phyloP scores from a whole-genome alignment of 2,329 filamentous ascomycete species.

The Pyrenophora graminea region DNA sequence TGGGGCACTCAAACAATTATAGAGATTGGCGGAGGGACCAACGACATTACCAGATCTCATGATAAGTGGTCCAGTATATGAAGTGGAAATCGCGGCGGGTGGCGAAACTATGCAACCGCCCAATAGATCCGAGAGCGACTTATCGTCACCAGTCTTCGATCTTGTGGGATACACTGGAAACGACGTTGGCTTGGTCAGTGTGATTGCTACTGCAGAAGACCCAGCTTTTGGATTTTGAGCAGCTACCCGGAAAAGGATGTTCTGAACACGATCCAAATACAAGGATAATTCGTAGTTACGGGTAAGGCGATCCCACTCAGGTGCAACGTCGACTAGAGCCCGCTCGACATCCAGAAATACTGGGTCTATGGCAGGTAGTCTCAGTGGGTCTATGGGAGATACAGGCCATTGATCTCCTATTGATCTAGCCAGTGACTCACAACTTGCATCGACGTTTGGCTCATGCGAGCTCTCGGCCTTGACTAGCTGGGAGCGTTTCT shows the following conservation, averaged over 20 bases:
- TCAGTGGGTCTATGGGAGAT: conserved; percentile 35
- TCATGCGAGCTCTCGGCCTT: conserved; percentile 31
- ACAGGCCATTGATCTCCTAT: conserved; percentile 49
- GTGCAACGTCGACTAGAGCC: conserved; percentile 49
- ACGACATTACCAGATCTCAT: background rate
- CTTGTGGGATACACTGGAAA: background rate
- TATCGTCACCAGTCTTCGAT: conserved; percentile 2
- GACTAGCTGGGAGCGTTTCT: conserved; percentile 31
- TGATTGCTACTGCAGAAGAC: background rate
- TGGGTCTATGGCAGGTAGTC: conserved; percentile 31
- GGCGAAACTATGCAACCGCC: too few species aligned
- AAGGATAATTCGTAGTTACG: conserved; percentile 54
- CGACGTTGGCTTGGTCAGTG: background rate
- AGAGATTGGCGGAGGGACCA: background rate
- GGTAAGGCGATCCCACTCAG: conserved; percentile 56
- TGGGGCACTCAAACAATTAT: background rate
- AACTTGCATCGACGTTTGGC: conserved; percentile 34
- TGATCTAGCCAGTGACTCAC: conserved; percentile 46
- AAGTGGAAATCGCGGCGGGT: background rate
- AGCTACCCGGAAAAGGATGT: conserved; percentile 23
- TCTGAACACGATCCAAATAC: conserved; percentile 53
- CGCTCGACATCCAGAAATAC: conserved; percentile 41
- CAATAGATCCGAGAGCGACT: conserved; percentile 3
- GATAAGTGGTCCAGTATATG: background rate
- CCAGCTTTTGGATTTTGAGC: background rate